Conservation (phyloP, 129 eudicot species). For the Lactuca sativa region DNA sequence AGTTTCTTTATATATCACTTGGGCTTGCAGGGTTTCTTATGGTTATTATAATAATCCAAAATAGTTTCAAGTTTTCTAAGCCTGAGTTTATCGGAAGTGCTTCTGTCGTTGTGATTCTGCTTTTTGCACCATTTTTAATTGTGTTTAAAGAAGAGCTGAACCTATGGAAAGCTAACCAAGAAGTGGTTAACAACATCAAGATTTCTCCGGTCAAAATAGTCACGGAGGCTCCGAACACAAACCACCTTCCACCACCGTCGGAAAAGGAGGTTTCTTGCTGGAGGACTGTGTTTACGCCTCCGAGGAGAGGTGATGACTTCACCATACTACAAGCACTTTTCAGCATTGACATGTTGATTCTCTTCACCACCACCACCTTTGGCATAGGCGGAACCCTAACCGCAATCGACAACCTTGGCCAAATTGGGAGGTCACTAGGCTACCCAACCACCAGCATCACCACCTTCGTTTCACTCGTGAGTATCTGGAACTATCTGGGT, state of each 20-base stretch:
- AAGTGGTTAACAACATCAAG: background rate
- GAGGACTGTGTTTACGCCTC: constrained; percentile 45
- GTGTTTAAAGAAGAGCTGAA: constrained; percentile 48
- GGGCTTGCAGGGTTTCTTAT: constrained; percentile 71
- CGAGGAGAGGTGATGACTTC: constrained; percentile 64
- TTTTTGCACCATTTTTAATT: constrained; percentile 42
- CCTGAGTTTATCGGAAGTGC: constrained; percentile 37
- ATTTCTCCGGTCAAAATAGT: constrained; percentile 19
- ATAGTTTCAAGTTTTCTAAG: constrained; percentile 31
- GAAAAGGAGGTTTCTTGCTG: constrained; percentile 38
- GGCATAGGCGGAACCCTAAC: constrained; percentile 72
- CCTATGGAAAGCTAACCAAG: constrained; percentile 25
- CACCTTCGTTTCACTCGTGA: constrained; percentile 69
- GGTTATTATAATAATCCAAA: constrained; percentile 52
- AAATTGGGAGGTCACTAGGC: constrained; percentile 64
- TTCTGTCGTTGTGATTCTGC: constrained; percentile 40
- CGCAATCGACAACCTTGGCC: constrained; percentile 75
- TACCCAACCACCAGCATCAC: constrained; percentile 49
- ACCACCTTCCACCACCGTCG: background rate
- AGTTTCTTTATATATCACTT: constrained; percentile 53
- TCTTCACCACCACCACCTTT: constrained; percentile 50
- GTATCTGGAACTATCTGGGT: constrained; percentile 77
- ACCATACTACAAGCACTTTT: constrained; percentile 65
- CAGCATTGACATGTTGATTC: constrained; percentile 63
- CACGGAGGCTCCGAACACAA: constrained; percentile 13